Base-by-base conservation (phyloP, 805 yeast species). In the Suhomyces pyralidae region DNA sequence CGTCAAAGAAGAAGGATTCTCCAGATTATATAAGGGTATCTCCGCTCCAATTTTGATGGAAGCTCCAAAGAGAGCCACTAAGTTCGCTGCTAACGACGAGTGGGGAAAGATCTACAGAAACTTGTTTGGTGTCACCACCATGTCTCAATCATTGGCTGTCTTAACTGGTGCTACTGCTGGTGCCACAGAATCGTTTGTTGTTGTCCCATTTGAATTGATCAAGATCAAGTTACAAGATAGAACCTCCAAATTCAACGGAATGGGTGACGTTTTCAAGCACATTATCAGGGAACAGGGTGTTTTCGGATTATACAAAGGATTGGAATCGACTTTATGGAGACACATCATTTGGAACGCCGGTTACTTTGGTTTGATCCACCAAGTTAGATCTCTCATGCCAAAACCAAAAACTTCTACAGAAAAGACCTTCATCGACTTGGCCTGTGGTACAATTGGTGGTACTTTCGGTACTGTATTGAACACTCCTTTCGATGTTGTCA, bases 141-240 rank as follows among this genome's bases (percentile, higher is more conserved):
- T 88, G 82, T 88, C 78, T 57, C 98, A 93, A 74, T 83, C 88
- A 7, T 76, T 94, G 65, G 90, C 97, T 2, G 77, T 94, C 51
- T 77, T 93, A 60, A 89, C 97, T 42, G 99, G 99, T 75, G 97
- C 98, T 36, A 88, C 96, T 54, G 99, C 99, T 7, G 99, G 99
- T 76, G 96, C 97, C 38, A 86, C 92, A 45, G 99, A 94, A 71
- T 83, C 97, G 2, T 90, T 92, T 67, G 97, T 94, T 44, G 98
- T 94, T 51, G 98, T 94, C 42, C 99, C 99, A 15, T 94, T 94
- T 67, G 99, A 94, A 74, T 81, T 94, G 67, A 89, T 94, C 61
- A 94, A 94, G 74, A 94, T 94, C 69, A 84, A 96, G 74, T 79
- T 94, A 63, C 99, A 94, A 74, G 98, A 94, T 75, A 85, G 79